phyloP scores from a whole-genome alignment of 1,284 basidiomycete species.

The Sanghuangporus sanghuang region DNA sequence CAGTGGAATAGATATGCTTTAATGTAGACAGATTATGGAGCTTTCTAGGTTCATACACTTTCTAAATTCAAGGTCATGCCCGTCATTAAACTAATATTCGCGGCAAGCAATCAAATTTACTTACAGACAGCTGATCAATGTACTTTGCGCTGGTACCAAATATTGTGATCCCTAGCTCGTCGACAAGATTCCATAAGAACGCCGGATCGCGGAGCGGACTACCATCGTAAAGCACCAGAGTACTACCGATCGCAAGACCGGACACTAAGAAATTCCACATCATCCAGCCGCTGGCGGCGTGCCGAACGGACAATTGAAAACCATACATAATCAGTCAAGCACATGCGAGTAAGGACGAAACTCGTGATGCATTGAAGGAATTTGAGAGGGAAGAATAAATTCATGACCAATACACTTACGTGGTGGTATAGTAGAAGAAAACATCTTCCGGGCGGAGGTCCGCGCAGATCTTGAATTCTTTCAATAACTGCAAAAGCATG shows the following conservation, averaged over 20 bases:
- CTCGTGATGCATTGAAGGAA: neutral
- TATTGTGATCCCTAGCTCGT: slow-evolving; percentile 70
- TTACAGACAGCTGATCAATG: slow-evolving; percentile 70
- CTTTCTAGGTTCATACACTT: slow-evolving; percentile 61
- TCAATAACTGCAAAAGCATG: slow-evolving; percentile 80
- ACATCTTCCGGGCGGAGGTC: slow-evolving; percentile 68
- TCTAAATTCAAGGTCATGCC: slow-evolving; percentile 32
- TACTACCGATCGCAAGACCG: slow-evolving; percentile 66
- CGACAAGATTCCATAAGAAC: slow-evolving; percentile 70
- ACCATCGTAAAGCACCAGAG: slow-evolving; percentile 80
- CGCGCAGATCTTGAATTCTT: slow-evolving; percentile 77
- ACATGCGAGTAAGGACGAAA: no score
- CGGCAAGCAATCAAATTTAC: slow-evolving; percentile 22
- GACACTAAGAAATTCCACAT: slow-evolving; percentile 82
- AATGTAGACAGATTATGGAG: slow-evolving; percentile 59
- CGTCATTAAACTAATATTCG: slow-evolving; percentile 9
- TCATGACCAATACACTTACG: slow-evolving; percentile 42
- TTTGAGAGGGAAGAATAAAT: neutral
- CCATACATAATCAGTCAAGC: neutral
- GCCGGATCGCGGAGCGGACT: slow-evolving; percentile 72
- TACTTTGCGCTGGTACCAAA: slow-evolving; percentile 85
- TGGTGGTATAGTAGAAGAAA: slow-evolving; percentile 86
- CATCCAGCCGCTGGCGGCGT: slow-evolving; percentile 66
- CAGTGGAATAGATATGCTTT: slow-evolving; percentile 78
- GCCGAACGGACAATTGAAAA: neutral